Evolutionary conservation across 352 stramenopile genomes (phyloP), one percentile per base, ranked within the genome.

Genomic region (Pythium aristosporum): DNA sequence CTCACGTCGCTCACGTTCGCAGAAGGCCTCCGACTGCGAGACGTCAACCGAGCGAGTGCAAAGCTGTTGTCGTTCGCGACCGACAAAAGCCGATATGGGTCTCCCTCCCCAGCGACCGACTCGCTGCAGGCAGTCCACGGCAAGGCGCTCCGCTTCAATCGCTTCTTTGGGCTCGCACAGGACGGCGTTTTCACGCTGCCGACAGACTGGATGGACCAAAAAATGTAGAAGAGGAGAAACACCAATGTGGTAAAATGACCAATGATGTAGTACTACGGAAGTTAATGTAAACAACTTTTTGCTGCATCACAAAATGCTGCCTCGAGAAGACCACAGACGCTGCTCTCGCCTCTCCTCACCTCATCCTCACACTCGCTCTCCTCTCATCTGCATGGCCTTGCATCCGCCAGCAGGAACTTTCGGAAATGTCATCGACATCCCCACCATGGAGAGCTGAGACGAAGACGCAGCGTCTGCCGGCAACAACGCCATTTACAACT

Each of bases 401-500:
- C 25, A 30, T 30, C 25, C 25, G 25, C 25, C 25, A 30, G 25
- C 25, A 30, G 25, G 25, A 30, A 30, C 25, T 30, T 30, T 30
- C 25, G 25, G 25, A 5, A 5, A 30, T 30, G 25, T 5, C 5
- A 0, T 5, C 25, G 1, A 30, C 25, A 30, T 30, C 25, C 25
- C 25, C 25, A 5, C 25, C 25, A 30, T 30, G 5, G 25, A 30
- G 25, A 30, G 25, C 25, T 30, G 25, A 30, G 25, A 30, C 25
- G 25, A 30, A 30, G 25, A 30, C 25, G 1, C 25, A 5, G 25
- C 25, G 25, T 30, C 25, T 30, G 25, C 25, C 25, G 25, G 25
- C 25, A 30, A 30, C 25, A 30, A 30, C 25, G 25, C 25, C 57
- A 64, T 67, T 99, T 99, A 99, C 72, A 99, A 93, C 85, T 98